These are phyloP conservation scores for Phyllosticta citrichinensis DNA, from an alignment of 2,329 filamentous ascomycete species.

Conservation along the genomic window DNA sequence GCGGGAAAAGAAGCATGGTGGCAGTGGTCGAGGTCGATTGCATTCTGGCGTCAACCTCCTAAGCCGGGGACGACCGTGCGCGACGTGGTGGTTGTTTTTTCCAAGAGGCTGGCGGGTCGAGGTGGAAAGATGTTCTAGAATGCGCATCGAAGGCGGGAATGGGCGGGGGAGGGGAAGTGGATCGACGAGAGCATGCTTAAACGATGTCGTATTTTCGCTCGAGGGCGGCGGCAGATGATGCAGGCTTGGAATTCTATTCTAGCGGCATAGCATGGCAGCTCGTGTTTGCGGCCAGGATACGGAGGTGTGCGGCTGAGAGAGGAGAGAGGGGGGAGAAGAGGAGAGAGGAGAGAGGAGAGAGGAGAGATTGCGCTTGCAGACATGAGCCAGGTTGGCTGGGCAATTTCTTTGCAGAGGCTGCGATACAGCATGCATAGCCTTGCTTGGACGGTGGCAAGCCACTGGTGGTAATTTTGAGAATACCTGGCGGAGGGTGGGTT, in stretches of 20 bases:
- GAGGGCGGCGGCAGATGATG: background rate
- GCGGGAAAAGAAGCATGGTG: no score
- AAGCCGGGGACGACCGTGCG: no score
- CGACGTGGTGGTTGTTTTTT: background rate
- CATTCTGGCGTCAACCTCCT: no score
- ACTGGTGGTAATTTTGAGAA: background rate
- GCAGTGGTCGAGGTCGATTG: no score
- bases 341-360: background rate
- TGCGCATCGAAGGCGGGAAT: background rate
- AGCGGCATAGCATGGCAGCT: background rate
- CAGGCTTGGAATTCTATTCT: background rate
- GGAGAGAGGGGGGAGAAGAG: background rate
- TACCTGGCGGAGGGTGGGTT: no score
- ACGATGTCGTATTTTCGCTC: background rate
- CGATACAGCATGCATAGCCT: background rate
- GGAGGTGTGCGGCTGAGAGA: background rate
- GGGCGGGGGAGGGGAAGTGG: background rate
- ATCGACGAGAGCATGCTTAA: background rate
- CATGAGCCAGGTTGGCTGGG: background rate
- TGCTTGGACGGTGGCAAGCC: background rate
- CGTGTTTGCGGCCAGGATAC: background rate
- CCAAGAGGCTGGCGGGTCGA: background rate
- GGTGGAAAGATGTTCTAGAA: background rate
- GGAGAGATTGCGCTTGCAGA: background rate
- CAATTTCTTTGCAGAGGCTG: background rate